Base-by-base conservation (phyloP, 2,329 filamentous ascomycete genomes). In the Epichloe typhina region DNA sequence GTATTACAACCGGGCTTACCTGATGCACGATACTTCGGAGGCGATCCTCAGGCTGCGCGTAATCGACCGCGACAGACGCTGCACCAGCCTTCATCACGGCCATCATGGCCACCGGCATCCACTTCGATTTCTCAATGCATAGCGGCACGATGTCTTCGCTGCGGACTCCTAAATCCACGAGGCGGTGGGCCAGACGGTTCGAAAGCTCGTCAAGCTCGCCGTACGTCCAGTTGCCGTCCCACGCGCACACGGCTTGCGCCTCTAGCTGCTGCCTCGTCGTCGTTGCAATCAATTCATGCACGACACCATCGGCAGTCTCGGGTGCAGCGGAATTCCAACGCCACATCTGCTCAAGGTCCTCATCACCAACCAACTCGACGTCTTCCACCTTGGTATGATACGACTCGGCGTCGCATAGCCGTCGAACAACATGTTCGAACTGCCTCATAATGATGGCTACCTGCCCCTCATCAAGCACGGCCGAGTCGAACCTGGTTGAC, bases 51-150 rank as follows among this genome's bases (percentile, higher is more conserved):
- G 63, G 59, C 36, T 59, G 54, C 11, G 56, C 53, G 3, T 54
- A 53, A 48, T 64, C 61, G 8, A 64, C 46, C 1, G 58, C 58
- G 3, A 61, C 55, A 47, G 59, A 65, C 13, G 58, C 61, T 17
- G 54, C 57, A 8, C 63, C 63, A n/a, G 59, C 54, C 51, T 63
- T 62, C 38, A 62, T 55, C 19, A 64, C 52, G 12, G 53, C 61
- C 12, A 64, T 38, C 31, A 59, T 59, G 1, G 56, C 55, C 2
- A 62, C 55, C 3, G 57, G 52, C n/a, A 56, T 57, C 57, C 55
- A 58, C 4, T 45, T 42, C 13, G 59, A 62, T 49, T 63, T 64
- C n/a, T 61, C 58, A 15, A 64, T 59, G 19, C 57, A 57, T 2
- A 64, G 52, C 4, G 60, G 59, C 19, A 64, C 55, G 6, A 61